Conservation (phyloP, 306 rosid species). For the Cucurbita ficifolia region DNA sequence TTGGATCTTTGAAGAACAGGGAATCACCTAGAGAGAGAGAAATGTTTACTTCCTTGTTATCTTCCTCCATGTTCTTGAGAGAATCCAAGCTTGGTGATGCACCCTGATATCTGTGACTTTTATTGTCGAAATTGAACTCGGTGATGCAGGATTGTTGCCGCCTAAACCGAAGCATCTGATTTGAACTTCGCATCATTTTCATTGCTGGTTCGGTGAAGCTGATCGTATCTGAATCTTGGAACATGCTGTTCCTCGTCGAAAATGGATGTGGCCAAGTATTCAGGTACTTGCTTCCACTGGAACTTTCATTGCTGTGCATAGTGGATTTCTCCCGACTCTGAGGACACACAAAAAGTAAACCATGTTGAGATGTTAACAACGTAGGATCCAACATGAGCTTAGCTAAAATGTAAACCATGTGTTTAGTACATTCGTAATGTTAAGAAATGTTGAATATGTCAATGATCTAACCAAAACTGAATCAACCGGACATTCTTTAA, state of each 20-base stretch:
- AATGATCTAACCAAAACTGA: background rate
- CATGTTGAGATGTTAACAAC: background rate
- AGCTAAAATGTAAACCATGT: background rate
- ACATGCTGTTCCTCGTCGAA: constrained; percentile 25
- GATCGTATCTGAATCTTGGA: constrained; percentile 46
- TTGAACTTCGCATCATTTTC: constrained; percentile 23
- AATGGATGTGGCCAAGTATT: constrained; percentile 23
- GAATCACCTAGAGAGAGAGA: constrained; percentile 79
- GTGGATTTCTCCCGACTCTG: constrained; percentile 4
- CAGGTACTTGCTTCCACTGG: constrained; percentile 31
- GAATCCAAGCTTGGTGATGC: constrained; percentile 39
- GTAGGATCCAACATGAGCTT: too few species aligned
- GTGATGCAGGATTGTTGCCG: constrained; percentile 70
- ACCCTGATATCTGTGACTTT: background rate
- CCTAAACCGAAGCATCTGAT: constrained; percentile 37
- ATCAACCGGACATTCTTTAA: background rate
- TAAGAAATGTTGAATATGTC: too few species aligned
- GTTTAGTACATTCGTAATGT: too few species aligned
- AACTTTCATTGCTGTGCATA: constrained; percentile 16
- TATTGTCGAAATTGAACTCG: constrained; percentile 55
- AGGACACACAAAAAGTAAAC: background rate
- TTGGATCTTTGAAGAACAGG: constrained; percentile 37
- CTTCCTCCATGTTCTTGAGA: constrained; percentile 35
- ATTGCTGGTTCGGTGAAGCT: constrained; percentile 35
- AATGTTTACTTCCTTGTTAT: constrained; percentile 41